A percentile compares a stretch with the other conserved stretches of the same genome.
Conservation (phyloP, 2,329 filamentous ascomycete species). For the Pestalotiopsis sp. region DNA sequence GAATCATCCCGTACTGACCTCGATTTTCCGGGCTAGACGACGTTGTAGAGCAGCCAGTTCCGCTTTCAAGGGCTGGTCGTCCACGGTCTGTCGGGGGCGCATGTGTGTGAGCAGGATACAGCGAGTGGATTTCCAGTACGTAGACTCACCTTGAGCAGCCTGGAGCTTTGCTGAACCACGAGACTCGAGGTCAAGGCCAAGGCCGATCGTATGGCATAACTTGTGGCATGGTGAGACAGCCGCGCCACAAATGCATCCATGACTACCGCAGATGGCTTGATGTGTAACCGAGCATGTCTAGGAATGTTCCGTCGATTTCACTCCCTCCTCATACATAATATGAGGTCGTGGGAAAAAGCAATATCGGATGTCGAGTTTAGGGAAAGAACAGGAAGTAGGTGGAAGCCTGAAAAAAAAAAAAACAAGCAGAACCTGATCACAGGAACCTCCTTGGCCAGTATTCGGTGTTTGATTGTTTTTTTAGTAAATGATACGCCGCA, state of each 20-base stretch:
- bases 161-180: conserved; percentile 80
- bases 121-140: conserved; percentile 14
- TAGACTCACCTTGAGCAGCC: conserved; percentile 66
- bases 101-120: background rate
- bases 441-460: background rate
- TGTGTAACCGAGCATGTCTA: conserved; percentile 15
- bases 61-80: conserved; percentile 66
- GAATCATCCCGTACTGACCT: conserved; percentile 47
- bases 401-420: background rate
- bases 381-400: background rate
- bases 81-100: conserved; percentile 55
- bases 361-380: background rate
- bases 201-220: conserved; percentile 88
- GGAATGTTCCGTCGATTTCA: background rate
- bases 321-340: background rate
- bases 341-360: background rate
- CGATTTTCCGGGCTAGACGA: conserved; percentile 83
- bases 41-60: conserved; percentile 75
- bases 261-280: conserved; percentile 28
- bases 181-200: conserved; percentile 84
- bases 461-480: background rate
- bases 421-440: background rate
- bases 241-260: conserved; percentile 72
- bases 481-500: background rate
- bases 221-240: conserved; percentile 74